Base-by-base conservation (phyloP, 331 rosid species). In the Cydonia oblonga region DNA sequence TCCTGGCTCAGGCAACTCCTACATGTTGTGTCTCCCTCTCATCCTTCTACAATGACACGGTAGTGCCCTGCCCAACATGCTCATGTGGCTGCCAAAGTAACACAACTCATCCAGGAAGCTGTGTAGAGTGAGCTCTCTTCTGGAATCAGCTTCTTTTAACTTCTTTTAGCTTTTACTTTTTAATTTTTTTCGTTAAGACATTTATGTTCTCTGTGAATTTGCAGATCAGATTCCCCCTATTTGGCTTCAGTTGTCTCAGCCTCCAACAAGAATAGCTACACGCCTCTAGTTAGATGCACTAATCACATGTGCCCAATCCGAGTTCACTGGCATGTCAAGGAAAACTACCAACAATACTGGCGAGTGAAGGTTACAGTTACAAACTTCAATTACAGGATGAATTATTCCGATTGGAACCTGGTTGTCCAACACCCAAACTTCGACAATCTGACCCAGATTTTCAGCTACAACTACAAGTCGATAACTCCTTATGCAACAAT, bases 321-420 rank as follows among this genome's bases (percentile, higher is more conserved):
- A 75, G 80, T 93, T 78, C 98, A 93, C 81, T 93, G 98, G 98
- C 97, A 93, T 18, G 78, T 93, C 56, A 93, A 93, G 79, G 64
- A 82, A 22, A 90, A 89, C 83, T 93, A 93, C 88, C 75, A 80
- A 80, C 86, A 87, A 69, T 93, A 93, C 53, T 93, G 97, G 97
- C 88, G 97, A 1, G 97, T 85, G 72, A 93, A 93, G 87, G 73
- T 93, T 74, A 89, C 97, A 2, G 26, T 93, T 69, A 87, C 92
- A 72, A 93, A 93, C 80, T 93, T 93, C 83, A 89, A 93, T 73
- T 85, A 89, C 83, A 51, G 81, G 80, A 82, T 77, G 91, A 93
- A 93, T 62, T 91, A 90, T 70, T 76, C 98, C 2, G 78, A 86
- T n/a, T 93, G 98, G 98, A 93, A 90, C 84, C 22, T 93, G 76